A percentile compares a stretch with the other conserved stretches of the same genome.
phyloP scores from a whole-genome alignment of 768 basidiomycete species.

The Agaricus blazei region DNA sequence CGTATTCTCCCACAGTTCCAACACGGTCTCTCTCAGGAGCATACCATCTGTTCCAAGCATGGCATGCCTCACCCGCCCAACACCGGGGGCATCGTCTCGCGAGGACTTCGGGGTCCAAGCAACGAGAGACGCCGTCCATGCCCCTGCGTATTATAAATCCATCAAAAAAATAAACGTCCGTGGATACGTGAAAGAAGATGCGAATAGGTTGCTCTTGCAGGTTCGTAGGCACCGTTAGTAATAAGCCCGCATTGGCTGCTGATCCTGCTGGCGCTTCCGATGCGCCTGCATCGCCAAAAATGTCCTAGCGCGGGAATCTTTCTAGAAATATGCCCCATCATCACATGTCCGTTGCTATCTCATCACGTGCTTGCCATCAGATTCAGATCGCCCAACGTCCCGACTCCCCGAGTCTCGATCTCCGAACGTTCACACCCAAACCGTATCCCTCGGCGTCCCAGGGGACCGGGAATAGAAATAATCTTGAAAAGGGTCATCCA shows the following conservation, averaged over 20 bases:
- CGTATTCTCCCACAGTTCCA: slow-evolving; percentile 1
- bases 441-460: no score
- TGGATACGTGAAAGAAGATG: background rate
- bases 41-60: background rate
- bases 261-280: background rate
- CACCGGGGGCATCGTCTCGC: no score
- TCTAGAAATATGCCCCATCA: background rate
- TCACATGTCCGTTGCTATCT: slow-evolving; percentile 8
- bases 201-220: background rate
- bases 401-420: background rate
- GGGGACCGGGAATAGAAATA: background rate
- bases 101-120: no score
- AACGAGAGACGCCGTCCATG: background rate
- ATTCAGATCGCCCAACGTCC: background rate
- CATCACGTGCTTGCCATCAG: background rate
- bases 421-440: background rate
- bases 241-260: no score
- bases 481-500: background rate
- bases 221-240: no score
- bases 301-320: slow-evolving; percentile 4
- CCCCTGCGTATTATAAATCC: slow-evolving; percentile 6
- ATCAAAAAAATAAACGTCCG: slow-evolving; percentile 7
- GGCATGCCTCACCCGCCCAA: background rate
- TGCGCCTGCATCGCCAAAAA: background rate
- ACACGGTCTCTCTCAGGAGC: background rate